Conservation (phyloP, 345 rosid genomes). For the Arabis hirsuta region DNA sequence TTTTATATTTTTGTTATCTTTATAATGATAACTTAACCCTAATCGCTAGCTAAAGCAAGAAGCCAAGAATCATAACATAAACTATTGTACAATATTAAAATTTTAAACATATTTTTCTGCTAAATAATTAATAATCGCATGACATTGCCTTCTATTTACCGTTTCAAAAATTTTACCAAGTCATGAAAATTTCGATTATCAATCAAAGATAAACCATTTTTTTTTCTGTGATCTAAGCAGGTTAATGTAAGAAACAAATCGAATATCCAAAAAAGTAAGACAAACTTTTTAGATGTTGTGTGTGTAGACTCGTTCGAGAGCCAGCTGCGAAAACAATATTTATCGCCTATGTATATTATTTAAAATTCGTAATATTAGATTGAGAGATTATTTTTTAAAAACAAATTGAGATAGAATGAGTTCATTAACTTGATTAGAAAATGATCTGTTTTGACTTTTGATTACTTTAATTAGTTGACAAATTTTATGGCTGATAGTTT, state of each 20-base stretch:
- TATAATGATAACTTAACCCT: background rate
- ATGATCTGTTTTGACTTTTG: constrained; percentile 11
- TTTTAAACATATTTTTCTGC: background rate
- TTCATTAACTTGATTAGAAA: background rate
- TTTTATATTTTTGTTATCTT: background rate
- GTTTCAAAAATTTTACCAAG: background rate
- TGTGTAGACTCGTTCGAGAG: constrained; percentile 25
- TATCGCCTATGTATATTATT: background rate
- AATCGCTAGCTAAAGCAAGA: too few relatives aligned
- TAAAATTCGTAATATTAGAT: background rate
- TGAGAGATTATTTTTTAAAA: background rate
- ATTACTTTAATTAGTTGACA: constrained; percentile 31
- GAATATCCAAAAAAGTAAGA: background rate
- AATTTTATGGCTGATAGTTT: background rate
- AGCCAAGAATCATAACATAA: too few relatives aligned
- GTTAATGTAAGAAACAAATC: background rate
- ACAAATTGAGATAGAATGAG: background rate
- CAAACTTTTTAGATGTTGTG: background rate
- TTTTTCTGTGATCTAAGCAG: background rate
- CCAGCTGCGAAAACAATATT: constrained; percentile 1
- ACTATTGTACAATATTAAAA: too few relatives aligned
- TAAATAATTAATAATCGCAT: background rate
- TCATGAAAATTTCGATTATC: background rate
- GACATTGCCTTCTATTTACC: background rate
- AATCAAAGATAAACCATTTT: background rate